These are phyloP conservation scores for Penicillium hesseltinei DNA, from an alignment of 2,329 filamentous ascomycete species.

Conservation along the genomic window DNA sequence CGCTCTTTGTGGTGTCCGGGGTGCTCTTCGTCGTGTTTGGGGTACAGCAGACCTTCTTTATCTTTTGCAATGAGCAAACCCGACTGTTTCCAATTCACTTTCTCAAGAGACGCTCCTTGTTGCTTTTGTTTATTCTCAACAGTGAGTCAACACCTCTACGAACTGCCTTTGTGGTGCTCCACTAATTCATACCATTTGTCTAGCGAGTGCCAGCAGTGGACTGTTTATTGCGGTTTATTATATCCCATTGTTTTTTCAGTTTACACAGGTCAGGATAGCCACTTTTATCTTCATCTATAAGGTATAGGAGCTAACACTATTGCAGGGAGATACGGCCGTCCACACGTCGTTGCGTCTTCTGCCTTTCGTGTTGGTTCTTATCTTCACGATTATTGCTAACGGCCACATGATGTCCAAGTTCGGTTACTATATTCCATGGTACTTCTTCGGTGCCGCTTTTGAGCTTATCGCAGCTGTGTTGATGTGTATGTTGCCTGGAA, in stretches of 20 bases:
- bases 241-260: neutral
- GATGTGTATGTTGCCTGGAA: neutral
- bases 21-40: neutral
- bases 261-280: neutral
- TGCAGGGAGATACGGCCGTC: neutral
- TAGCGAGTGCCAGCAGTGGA: neutral
- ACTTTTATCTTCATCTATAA: neutral
- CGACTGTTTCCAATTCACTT: neutral
- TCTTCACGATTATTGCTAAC: neutral
- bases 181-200: neutral
- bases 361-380: neutral
- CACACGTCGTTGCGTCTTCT: neutral
- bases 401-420: neutral
- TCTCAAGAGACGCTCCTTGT: neutral
- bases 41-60: neutral
- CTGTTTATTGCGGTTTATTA: neutral
- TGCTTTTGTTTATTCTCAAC: neutral
- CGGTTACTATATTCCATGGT: neutral
- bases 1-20: neutral
- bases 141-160: neutral
- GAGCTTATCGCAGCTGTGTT: neutral
- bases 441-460: neutral
- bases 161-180: neutral
- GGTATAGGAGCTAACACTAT: neutral
- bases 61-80: neutral